Conservation (phyloP, 2,329 filamentous ascomycete species). For the Exophiala lecanii-corni region DNA sequence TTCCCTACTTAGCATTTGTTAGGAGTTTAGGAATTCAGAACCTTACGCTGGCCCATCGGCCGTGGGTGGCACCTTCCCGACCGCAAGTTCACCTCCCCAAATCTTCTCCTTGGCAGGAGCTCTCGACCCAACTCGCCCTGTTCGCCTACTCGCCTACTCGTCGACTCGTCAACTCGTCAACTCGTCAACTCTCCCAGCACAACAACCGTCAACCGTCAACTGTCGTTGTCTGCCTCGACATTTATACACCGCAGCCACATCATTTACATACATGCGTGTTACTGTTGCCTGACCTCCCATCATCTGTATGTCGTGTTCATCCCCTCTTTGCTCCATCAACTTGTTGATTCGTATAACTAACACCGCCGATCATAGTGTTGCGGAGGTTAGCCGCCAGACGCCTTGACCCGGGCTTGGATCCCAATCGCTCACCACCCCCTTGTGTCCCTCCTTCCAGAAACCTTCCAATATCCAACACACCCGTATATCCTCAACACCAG, state of each 20-base stretch:
- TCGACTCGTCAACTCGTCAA: no score
- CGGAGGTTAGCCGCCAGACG: background rate
- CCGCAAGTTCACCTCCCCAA: background rate
- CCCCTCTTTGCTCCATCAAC: no score
- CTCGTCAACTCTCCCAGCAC: background rate
- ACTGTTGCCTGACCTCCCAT: slow-evolving; percentile 1
- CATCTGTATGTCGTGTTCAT: background rate
- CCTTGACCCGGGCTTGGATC: background rate
- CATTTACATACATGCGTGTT: background rate
- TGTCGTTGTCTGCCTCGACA: background rate
- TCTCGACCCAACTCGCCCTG: no score
- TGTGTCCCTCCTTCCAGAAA: background rate
- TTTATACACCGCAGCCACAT: background rate
- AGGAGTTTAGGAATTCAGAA: no score
- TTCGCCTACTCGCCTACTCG: no score
- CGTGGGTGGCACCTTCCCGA: background rate
- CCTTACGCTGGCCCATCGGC: no score
- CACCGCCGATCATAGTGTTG: background rate
- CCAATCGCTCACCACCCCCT: background rate
- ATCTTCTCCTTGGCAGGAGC: slow-evolving; percentile 1
- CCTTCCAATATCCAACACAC: no score
- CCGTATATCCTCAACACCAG: no score
- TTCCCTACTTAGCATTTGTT: no score
- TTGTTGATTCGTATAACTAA: background rate
- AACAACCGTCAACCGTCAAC: background rate